Percentiles rank a stretch among this genome's conserved stretches.
phyloP scores from a whole-genome alignment of 2,329 filamentous ascomycete species.

The Colletotrichum orbiculare region DNA sequence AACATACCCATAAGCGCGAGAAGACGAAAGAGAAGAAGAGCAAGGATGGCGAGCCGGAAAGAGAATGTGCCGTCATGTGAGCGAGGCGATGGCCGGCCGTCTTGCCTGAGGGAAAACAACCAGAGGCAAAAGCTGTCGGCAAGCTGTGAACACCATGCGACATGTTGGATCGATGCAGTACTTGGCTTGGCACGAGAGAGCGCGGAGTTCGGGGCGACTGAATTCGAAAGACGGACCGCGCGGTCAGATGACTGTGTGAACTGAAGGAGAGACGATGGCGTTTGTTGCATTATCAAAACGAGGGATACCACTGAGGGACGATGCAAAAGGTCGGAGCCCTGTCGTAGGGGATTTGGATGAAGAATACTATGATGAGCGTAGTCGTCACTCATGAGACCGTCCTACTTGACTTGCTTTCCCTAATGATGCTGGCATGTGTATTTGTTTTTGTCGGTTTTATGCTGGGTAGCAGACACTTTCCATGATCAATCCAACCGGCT shows the following conservation, averaged over 20 bases:
- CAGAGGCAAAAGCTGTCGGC: no score
- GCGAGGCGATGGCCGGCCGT: background rate
- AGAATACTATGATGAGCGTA: constrained; percentile 28
- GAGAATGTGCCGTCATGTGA: constrained; percentile 62
- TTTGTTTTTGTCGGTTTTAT: background rate
- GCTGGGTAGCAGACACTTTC: background rate
- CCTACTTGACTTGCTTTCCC: constrained; percentile 10
- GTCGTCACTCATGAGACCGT: constrained; percentile 22
- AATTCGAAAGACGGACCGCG: constrained; percentile 13
- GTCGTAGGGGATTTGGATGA: constrained; percentile 1
- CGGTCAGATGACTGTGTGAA: background rate
- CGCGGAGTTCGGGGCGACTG: constrained; percentile 31
- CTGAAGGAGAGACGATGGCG: constrained; percentile 10
- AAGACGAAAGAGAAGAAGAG: constrained; percentile 53
- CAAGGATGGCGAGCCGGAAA: constrained; percentile 52
- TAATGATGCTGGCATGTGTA: background rate
- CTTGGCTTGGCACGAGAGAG: constrained; percentile 18
- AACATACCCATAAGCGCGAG: constrained; percentile 48
- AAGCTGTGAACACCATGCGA: no score
- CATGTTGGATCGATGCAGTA: constrained; percentile 11
- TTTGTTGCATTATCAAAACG: constrained; percentile 16
- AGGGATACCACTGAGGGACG: constrained; percentile 29
- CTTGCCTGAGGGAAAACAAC: no score
- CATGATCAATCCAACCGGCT: background rate
- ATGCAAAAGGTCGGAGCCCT: background rate